Base-by-base conservation (phyloP, 371 early-diverging fungal genomes). In the Blakeslea trispora region DNA sequence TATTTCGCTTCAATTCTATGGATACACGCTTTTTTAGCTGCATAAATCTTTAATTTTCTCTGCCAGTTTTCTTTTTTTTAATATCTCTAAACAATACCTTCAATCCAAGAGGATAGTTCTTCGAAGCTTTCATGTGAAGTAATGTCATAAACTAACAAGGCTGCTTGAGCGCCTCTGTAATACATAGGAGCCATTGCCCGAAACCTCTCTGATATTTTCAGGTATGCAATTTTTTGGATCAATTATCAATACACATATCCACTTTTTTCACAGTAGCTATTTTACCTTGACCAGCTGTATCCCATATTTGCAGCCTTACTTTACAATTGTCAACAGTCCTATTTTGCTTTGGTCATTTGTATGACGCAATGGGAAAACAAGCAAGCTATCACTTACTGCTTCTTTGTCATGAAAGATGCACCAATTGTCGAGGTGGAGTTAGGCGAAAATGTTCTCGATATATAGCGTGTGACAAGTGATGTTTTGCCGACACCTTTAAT, bases 351-450 rank as follows among this genome's bases (percentile, higher is more conserved):
- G 31, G 18, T 32, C 43, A 23, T 53, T 40, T 18, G 39, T 34
- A 43, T 52, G 24, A 53, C 22, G 52, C 24, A 46, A 37, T 44
- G 18, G 23, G 22, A n/a, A 17, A 45, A 28, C 28, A 28, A 7
- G 7, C 28, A 28, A 28, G 28, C 7, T 28, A 28, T 28, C 37
- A 59, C 80, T 61, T 81, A 85, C 86, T 85, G 75, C 66, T 88
- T 88, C 53, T 85, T 87, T 7, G 89, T 87, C 76, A 87, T 84
- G 64, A 91, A 91, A n/a, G 87, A 87, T 24, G 89, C 91, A 37
- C 91, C 91, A 60, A 91, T 88, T 40, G 91, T 91, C 19, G 89
- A 88, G n/a, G 89, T 83, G 44, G 85, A 87, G 62, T 88, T 86
- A 55, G 86, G 85, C 21, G 91, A 82, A 63, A 91, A 91, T 14